Conservation (phyloP, 1,284 basidiomycete species). For the Boletellus deceptivus region DNA sequence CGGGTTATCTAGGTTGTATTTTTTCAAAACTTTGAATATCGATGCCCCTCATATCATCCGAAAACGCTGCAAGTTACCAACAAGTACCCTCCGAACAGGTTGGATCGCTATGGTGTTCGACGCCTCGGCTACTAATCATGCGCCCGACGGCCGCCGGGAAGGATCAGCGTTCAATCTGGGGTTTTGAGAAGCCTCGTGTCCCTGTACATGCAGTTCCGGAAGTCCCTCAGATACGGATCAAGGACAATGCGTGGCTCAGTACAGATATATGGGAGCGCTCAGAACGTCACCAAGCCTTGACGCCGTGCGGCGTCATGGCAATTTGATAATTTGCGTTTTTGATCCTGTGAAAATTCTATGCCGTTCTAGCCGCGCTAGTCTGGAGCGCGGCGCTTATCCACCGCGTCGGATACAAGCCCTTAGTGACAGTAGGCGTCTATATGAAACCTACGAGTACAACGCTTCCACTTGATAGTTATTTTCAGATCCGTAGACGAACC, state of each 20-base stretch:
- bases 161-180: no score
- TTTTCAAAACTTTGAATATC: no score
- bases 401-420: background rate
- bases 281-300: no score
- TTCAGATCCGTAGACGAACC: background rate
- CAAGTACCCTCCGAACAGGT: no score
- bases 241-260: background rate
- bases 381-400: background rate
- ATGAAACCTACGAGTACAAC: constrained; percentile 1
- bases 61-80: no score
- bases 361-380: background rate
- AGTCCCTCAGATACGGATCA: background rate
- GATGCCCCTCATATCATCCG: no score
- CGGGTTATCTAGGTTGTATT: background rate
- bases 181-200: background rate
- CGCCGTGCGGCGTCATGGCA: no score
- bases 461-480: background rate
- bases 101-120: no score
- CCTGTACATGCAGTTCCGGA: constrained; percentile 4
- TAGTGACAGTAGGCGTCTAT: background rate
- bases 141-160: no score
- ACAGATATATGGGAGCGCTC: background rate
- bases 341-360: constrained; percentile 1
- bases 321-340: no score
- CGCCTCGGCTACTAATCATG: no score